Conservation (phyloP, 2,329 filamentous ascomycete species). For the Metarhizium robertsii region DNA sequence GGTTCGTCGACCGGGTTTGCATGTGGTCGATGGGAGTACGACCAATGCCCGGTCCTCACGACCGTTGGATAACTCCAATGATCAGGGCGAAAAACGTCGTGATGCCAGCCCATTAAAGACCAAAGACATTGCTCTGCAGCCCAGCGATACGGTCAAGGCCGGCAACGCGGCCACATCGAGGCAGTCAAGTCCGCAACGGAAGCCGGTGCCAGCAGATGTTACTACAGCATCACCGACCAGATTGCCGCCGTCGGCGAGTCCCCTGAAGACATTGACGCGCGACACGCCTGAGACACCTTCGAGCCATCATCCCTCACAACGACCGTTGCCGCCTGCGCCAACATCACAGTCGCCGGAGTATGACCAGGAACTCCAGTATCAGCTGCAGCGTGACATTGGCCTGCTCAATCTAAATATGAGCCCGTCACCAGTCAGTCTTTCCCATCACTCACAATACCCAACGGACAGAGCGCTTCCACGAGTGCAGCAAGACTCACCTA, state of each 20-base stretch:
- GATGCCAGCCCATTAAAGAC: conserved; percentile 44
- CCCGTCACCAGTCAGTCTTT: conserved; percentile 1
- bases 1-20: conserved; percentile 46
- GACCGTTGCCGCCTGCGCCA: conserved; percentile 37
- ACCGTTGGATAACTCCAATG: conserved; percentile 36
- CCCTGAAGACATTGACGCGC: conserved; percentile 18
- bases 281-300: conserved; percentile 37
- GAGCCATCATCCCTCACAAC: conserved; percentile 18
- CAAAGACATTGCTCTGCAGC: conserved; percentile 32
- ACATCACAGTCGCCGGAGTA: conserved; percentile 47
- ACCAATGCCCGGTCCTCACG: conserved; percentile 63
- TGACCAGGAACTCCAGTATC: conserved; percentile 50
- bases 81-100: conserved; percentile 43
- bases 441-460: conserved; percentile 2
- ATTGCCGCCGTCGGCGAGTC: conserved; percentile 45
- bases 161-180: conserved; percentile 38
- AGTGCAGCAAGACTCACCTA: conserved; percentile 8
- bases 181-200: conserved; percentile 52
- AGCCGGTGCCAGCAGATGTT: conserved; percentile 32
- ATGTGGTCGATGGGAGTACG: conserved; percentile 70
- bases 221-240: conserved; percentile 44
- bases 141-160: conserved; percentile 48
- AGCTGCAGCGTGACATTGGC: conserved; percentile 54
- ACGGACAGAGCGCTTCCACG: conserved; percentile 11
- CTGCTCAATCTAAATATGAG: conserved; percentile 37